Base-by-base conservation (phyloP, 164 flowering plant species). In the Chimonanthus salicifolius region DNA sequence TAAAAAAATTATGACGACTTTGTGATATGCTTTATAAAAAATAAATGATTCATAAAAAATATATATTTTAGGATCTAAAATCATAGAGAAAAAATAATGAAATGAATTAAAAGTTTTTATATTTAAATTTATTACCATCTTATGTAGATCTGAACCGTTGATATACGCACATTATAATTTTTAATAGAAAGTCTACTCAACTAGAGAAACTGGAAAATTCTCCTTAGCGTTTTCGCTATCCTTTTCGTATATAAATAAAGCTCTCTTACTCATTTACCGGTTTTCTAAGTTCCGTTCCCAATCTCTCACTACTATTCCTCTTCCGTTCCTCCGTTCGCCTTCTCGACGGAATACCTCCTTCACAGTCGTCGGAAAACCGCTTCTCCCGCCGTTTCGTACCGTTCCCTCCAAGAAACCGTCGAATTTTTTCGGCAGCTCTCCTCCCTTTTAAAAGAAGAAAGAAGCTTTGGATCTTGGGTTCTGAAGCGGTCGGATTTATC, bases 241-340 rank as follows among this genome's bases (percentile, higher is more conserved):
- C 13, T 46, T n/a, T 62, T 13, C 58, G 2, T 33, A 79, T 87
- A 87, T 85, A 87, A 85, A 85, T 87, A 78, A 82, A 78, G 83
- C 74, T 47, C 71, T 76, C 75, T 51, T 62, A 50, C 49, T 58
- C 74, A 75, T 78, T 84, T 87, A 83, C 69, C 83, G 78, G 85
- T 74, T 89, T 91, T 81, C 83, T 33, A 73, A 79, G 80, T 46
- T 71, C 72, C 51, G 75, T 58, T 48, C 78, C 75, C 62, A 69
- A 76, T 65, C 74, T 74, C 74, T 77, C 33, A 1, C 62, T 46
- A 33, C 58, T 71, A 18, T 71, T 21, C 67, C 51, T 74, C 46
- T 69, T 74, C 60, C 80, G 79, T 70, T 74, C 68, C 64, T 47
- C 62, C 18, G 68, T 73, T 16, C 5, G 49, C 44, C 58, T 76